Conservation (phyloP, 345 rosid species). For the Nasturtium officinale region DNA sequence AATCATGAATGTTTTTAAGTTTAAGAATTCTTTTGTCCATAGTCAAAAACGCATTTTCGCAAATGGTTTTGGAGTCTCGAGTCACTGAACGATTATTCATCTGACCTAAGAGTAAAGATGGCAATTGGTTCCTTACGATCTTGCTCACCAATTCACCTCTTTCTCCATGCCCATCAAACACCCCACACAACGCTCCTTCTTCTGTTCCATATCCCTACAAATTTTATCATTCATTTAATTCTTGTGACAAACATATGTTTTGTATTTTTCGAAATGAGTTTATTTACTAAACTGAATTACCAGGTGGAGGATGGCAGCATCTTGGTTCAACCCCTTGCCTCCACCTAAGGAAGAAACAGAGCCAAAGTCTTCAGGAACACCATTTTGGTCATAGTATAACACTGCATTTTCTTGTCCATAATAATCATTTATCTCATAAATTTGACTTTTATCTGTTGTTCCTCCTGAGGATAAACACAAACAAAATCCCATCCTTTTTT, state of each 20-base stretch:
- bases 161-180: constrained; percentile 92
- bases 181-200: constrained; percentile 65
- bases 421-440: constrained; percentile 36
- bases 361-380: constrained; percentile 38
- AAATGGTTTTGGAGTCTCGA: constrained; percentile 35
- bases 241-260: constrained; percentile 1
- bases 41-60: constrained; percentile 57
- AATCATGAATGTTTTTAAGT: constrained; percentile 63
- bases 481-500: constrained; percentile 37
- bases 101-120: constrained; percentile 57
- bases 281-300: constrained; percentile 30
- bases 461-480: constrained; percentile 36
- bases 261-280: neutral
- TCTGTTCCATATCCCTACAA: constrained; percentile 62
- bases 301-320: constrained; percentile 70
- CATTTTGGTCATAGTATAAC: constrained; percentile 21
- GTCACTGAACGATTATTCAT: constrained; percentile 44
- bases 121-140: constrained; percentile 62
- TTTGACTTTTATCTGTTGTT: constrained; percentile 33
- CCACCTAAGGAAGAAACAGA: constrained; percentile 67
- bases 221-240: neutral
- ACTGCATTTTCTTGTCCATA: constrained; percentile 42
- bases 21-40: constrained; percentile 71
- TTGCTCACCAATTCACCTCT: constrained; percentile 74
- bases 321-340: constrained; percentile 83